A percentile compares a stretch with the other conserved stretches of the same genome.
These are phyloP conservation scores for Cordyceps fumosorosea DNA, from an alignment of 2,329 filamentous ascomycete species.

Conservation along the genomic window DNA sequence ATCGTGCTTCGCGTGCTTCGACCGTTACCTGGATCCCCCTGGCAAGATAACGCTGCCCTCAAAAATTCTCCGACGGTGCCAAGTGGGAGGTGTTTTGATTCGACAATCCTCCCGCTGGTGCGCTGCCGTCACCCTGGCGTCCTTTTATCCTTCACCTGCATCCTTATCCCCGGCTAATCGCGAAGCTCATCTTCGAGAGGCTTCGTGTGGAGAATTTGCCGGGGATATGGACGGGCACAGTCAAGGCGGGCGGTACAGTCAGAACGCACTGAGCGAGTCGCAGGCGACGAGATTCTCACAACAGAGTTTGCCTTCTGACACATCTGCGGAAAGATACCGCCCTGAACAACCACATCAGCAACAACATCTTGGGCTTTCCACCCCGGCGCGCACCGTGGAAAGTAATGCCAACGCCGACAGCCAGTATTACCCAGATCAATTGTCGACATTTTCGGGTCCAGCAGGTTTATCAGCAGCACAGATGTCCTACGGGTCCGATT, in stretches of 20 bases:
- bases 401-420: conserved; percentile 48
- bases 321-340: conserved; percentile 38
- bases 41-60: neutral
- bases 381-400: conserved; percentile 45
- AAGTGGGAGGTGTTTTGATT: conserved; percentile 37
- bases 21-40: neutral
- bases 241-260: conserved; percentile 3
- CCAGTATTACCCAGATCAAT: conserved; percentile 52
- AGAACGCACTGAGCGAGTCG: neutral
- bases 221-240: conserved; percentile 12
- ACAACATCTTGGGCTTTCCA: conserved; percentile 36
- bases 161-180: conserved; percentile 12
- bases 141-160: conserved; percentile 7
- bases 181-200: conserved; percentile 3
- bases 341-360: conserved; percentile 30
- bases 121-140: neutral
- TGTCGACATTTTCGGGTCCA: conserved; percentile 42
- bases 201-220: conserved; percentile 3
- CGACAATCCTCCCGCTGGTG: conserved; percentile 45
- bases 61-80: neutral
- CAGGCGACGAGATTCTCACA: conserved; percentile 43
- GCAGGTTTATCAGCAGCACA: conserved; percentile 49
- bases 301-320: conserved; percentile 28
- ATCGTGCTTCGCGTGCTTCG: neutral
- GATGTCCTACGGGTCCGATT: conserved; percentile 58